Evolutionary conservation across 164 flowering plant species (phyloP).

Genomic region (Echeveria elegans): DNA sequence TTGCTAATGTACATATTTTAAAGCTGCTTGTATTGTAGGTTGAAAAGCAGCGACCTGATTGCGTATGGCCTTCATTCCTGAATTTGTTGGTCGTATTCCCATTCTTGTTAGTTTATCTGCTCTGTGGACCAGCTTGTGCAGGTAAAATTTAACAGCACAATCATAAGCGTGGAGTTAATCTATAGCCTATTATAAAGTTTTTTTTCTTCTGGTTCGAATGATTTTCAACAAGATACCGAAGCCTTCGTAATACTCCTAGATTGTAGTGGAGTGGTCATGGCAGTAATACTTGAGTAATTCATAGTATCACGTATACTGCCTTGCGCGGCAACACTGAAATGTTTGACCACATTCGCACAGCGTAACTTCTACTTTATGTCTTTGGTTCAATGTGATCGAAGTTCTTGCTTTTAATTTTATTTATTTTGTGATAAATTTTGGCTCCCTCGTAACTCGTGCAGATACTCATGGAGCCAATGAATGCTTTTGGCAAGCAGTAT

Average conservation of each 20-base stretch:
- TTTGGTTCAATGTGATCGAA: background rate
- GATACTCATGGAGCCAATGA: conserved; percentile 18
- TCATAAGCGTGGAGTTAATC: too few species aligned
- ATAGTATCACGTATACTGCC: too few species aligned
- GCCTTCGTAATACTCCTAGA: background rate
- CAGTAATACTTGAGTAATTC: background rate
- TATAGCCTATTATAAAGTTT: too few species aligned
- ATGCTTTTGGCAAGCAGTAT: conserved; percentile 21
- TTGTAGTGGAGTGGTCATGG: background rate
- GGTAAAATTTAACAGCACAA: conserved; percentile 32
- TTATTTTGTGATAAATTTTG: background rate
- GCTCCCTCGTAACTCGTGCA: background rate
- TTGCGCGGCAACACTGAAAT: too few species aligned
- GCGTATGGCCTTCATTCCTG: conserved; percentile 97
- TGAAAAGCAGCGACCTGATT: conserved; percentile 91
- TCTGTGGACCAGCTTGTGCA: conserved; percentile 94
- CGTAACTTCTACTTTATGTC: background rate
- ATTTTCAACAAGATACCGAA: too few species aligned
- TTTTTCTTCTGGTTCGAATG: too few species aligned
- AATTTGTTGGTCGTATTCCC: conserved; percentile 96
- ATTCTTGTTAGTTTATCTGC: conserved; percentile 86
- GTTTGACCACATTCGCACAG: background rate
- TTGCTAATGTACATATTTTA: background rate
- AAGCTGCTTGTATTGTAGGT: conserved; percentile 37
- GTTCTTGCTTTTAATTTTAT: background rate